Evolutionary conservation across 768 basidiomycete species (phyloP).

Genomic region (Leccinum uliginosum): DNA sequence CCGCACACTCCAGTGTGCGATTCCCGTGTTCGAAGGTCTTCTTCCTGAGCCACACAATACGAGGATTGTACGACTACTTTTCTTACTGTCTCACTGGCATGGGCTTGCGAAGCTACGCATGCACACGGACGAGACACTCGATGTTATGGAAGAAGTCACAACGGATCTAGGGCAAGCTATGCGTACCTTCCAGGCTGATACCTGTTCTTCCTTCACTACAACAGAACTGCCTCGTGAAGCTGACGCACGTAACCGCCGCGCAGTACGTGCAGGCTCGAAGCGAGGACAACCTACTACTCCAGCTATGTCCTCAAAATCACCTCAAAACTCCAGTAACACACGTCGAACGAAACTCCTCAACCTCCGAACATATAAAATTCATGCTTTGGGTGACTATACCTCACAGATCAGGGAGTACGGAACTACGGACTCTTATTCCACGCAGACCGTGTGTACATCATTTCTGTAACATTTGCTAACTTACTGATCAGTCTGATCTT

Average conservation of each 20-base stretch:
- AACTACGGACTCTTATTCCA: background rate
- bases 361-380: background rate
- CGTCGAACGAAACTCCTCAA: background rate
- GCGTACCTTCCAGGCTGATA: no score
- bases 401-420: background rate
- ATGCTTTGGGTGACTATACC: background rate
- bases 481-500: background rate
- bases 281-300: background rate
- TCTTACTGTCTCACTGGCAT: background rate
- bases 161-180: background rate
- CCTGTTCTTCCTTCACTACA: background rate
- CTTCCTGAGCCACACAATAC: background rate
- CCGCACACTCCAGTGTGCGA: background rate
- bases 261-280: background rate
- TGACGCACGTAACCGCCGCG: background rate
- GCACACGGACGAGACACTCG: background rate
- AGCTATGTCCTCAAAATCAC: background rate
- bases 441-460: background rate
- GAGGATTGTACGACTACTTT: background rate
- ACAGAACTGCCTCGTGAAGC: background rate
- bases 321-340: background rate
- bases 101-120: background rate
- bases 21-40: no score
- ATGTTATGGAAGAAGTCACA: background rate
- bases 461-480: background rate